Percentiles rank a stretch among this genome's conserved stretches.
Conservation (phyloP, 164 flowering plant species). For the Stephania japonica region DNA sequence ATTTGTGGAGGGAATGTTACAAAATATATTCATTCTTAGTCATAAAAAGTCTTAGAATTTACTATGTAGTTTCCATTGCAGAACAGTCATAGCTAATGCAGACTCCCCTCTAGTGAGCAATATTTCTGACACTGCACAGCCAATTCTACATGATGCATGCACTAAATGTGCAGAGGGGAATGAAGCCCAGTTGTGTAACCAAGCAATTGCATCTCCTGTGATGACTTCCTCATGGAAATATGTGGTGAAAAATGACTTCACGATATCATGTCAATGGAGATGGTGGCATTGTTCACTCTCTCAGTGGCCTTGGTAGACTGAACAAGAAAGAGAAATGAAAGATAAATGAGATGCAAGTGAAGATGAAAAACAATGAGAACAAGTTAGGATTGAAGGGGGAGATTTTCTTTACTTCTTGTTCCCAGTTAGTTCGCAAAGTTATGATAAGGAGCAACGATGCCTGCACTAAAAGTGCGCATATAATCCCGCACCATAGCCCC, state of each 20-base stretch:
- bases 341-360: not conserved
- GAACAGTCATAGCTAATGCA: too few species aligned
- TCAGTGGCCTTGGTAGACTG: slow-evolving; percentile 5
- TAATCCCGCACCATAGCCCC: slow-evolving; percentile 50
- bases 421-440: slow-evolving; percentile 10
- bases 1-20: too few species aligned
- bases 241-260: slow-evolving; percentile 4
- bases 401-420: slow-evolving; percentile 2
- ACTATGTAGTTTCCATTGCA: too few species aligned
- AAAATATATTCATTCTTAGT: too few species aligned
- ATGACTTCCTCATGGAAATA: not conserved
- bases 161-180: not conserved
- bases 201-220: not conserved
- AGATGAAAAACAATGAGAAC: not conserved
- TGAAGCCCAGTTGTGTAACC: not conserved
- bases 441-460: not conserved
- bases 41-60: too few species aligned
- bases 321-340: not conserved
- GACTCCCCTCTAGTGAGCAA: too few species aligned
- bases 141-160: not conserved
- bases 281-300: not conserved
- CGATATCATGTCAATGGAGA: not conserved
- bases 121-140: not conserved
- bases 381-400: not conserved
- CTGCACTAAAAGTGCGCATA: slow-evolving; percentile 2